Evolutionary conservation across 306 rosid species (phyloP), one percentile per base, ranked within the genome.

Genomic region (Luffa acutangula): DNA sequence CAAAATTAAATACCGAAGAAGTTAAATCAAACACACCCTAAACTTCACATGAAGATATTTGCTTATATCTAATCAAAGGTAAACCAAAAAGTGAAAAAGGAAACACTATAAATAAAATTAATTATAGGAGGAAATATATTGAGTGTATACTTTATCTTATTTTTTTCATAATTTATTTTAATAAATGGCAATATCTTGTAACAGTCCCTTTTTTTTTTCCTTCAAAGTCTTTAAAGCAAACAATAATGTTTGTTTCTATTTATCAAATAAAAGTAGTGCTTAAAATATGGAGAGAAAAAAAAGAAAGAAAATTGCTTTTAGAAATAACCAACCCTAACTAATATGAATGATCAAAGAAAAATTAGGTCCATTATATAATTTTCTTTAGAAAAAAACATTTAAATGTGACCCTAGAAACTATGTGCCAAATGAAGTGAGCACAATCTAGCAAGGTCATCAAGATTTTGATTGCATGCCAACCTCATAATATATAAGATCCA

Each of bases 401-500:
- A 33, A 63, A 31, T 9, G 70, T 4, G 10, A 33, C 8, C 42
- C 43, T 69, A 8, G 5, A 39, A 66, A 37, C 49, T 4, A 69
- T 3, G 2, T 9, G 49, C 31, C 25, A 33, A 73, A 73, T 31
- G 7, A 21, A 49, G 25, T 2, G 3, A 49, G 45, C 60, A 73
- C 1, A 73, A 73, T 73, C 59, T 33, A 31, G 20, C n/a, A 33
- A 73, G 60, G 60, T 73, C 77, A 73, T 73, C 41, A 73, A 49
- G 36, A 73, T 31, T 34, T 49, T 25, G n/a, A 46, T 73, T 31
- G 31, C 45, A 73, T 73, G 77, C 45, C 14, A 13, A 51, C 41
- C 78, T 46, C 49, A 73, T 73, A 48, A 45, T 60, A 60, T 18
- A 37, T 72, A 73, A 74, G 14, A 49, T 74, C 57, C 57, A 72